Evolutionary conservation across 768 basidiomycete genomes (phyloP).

Genomic region (Roridomyces roridus): DNA sequence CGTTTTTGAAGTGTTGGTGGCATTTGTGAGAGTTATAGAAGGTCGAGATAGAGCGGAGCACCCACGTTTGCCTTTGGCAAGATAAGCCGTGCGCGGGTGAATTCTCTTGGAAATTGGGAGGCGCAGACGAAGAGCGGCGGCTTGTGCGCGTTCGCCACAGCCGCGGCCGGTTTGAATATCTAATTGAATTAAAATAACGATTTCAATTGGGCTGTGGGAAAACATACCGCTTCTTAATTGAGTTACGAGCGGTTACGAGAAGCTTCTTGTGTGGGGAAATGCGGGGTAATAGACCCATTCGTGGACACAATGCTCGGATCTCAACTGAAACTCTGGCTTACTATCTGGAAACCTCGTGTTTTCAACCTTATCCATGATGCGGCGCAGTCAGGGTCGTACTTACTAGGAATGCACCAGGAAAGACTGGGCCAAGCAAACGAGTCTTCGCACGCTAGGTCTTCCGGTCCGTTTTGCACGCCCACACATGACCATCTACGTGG

Average conservation of each 20-base stretch:
- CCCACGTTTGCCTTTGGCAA: slow-evolving; percentile 12
- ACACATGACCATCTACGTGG: slow-evolving; percentile 22
- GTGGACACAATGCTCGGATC: slow-evolving; percentile 8
- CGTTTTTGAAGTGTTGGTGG: slow-evolving; percentile 10
- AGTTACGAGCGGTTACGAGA: not conserved
- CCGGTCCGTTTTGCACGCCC: slow-evolving; percentile 1
- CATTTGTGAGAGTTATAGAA: slow-evolving; percentile 21
- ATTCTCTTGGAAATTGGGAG: too few species aligned
- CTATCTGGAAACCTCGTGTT: not conserved
- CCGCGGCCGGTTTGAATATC: not conserved
- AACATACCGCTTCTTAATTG: slow-evolving; percentile 16
- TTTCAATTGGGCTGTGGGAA: slow-evolving; percentile 7
- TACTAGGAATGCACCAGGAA: not conserved
- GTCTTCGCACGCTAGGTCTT: slow-evolving; percentile 15
- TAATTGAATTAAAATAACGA: slow-evolving; percentile 1
- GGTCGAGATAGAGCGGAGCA: slow-evolving; percentile 7
- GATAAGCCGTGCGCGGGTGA: not conserved
- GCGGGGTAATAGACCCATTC: slow-evolving; percentile 22
- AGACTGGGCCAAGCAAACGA: not conserved
- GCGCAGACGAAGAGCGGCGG: not conserved
- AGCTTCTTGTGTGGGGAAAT: slow-evolving; percentile 22
- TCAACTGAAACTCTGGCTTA: not conserved
- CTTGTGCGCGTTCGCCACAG: not conserved
- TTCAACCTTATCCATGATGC: not conserved
- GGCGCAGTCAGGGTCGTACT: not conserved